Base-by-base conservation (phyloP, 441 rosid species). In the Pelargonium myrrhifolium region DNA sequence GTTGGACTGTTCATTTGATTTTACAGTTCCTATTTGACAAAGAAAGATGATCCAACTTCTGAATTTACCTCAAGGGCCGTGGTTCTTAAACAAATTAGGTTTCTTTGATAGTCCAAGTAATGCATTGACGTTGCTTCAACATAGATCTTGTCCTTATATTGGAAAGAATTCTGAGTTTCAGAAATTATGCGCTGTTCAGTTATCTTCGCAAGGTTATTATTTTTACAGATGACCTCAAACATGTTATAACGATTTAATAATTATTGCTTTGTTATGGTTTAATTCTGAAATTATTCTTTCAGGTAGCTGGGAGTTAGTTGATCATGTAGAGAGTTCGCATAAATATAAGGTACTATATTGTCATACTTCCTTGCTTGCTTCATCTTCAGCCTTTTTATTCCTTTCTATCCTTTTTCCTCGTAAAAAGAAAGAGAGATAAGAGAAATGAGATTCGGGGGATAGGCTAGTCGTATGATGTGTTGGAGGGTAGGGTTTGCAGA, bases 181-280 rank as follows among this genome's bases (percentile, higher is more conserved):
- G 21, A 53, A 63, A 6, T 31, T 47, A 20, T 42, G 15, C 66
- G 24, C 24, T 22, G 65, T 55, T 71, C 80, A 68, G 17, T 77
- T 67, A 15, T 73, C 76, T 67, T 66, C 64, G 21, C 75, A 64
- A 78, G 87, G 88, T 81, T 67, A 26, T 28, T 60, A 58, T 22
- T 58, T 58, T 58, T 10, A 58, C 2, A 58, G 62, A 59, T 14
- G 14, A 9, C 62, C 24, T n/a, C 37, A 59, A 59, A 59, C 26
- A 24, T 4, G 11, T 59, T 59, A 24, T 37, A 7, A 37, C 9
- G 62, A 59, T 3, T 22, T 9, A 7, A 59, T 31, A 59, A 59
- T 1, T 59, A 24, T 59, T 24, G 9, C 62, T 59, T 59, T 14
- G 4, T 21, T 58, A 14, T 20, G 62, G 62, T 70, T 70, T 51